Evolutionary conservation across 1,284 basidiomycete genomes (phyloP).

Genomic region (Phenoliferia sp.): DNA sequence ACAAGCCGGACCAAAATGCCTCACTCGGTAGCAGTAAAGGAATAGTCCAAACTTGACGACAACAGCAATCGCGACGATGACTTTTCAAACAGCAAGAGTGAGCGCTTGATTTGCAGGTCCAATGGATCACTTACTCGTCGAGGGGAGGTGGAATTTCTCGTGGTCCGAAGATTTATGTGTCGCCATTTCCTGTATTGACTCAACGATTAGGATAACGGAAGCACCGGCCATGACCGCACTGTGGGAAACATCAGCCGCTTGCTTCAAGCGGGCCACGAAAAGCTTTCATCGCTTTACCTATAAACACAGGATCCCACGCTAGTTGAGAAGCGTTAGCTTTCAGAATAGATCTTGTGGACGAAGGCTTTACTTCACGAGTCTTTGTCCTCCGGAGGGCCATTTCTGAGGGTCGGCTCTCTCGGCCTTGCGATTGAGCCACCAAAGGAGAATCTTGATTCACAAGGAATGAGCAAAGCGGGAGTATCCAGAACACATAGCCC

Average conservation of each 20-base stretch:
- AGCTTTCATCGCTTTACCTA: not conserved
- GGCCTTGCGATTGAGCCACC: slow-evolving; percentile 53
- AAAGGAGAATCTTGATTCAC: slow-evolving; percentile 68
- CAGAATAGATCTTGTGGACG: not conserved
- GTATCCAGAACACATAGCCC: not conserved
- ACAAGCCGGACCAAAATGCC: slow-evolving; percentile 79
- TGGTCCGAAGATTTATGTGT: slow-evolving; percentile 22
- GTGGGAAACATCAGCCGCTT: slow-evolving; percentile 73
- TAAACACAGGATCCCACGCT: not conserved
- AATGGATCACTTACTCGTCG: too few species aligned
- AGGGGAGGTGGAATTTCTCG: slow-evolving; percentile 63
- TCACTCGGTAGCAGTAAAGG: slow-evolving; percentile 74
- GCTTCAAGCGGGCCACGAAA: too few species aligned
- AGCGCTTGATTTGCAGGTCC: too few species aligned
- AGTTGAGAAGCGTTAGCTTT: not conserved
- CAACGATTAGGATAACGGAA: slow-evolving; percentile 66
- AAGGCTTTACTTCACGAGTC: slow-evolving; percentile 57
- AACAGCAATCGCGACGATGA: slow-evolving; percentile 76
- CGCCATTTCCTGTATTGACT: slow-evolving; percentile 26
- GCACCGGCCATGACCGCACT: slow-evolving; percentile 69
- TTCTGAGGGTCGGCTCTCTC: slow-evolving; percentile 54
- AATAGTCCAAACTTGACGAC: slow-evolving; percentile 81
- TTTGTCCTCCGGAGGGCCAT: slow-evolving; percentile 58
- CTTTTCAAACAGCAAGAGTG: not conserved
- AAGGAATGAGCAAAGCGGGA: slow-evolving; percentile 54